Evolutionary conservation across 371 early-diverging fungal genomes (phyloP), one percentile per base, ranked within the genome.

Genomic region (Dinochytrium kinnereticum): DNA sequence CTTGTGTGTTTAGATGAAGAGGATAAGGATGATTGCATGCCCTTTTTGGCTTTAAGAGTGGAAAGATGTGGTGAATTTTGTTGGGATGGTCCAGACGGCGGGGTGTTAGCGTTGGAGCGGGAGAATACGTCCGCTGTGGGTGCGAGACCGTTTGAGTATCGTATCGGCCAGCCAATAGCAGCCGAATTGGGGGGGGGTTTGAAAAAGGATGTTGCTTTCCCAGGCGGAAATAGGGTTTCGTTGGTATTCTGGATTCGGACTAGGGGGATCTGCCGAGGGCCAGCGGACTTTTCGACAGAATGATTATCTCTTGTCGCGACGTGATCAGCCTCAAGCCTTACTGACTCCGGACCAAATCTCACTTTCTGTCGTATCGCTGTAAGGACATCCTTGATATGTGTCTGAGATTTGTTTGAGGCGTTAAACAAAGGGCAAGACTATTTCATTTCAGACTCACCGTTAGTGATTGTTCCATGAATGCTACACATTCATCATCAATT

Each of bases 381-480:
- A 24, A 75, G 17, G 21, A 75, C 61, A 55, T 75, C 76, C 37
- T 75, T 75, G 26, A 75, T 31, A 44, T 75, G 66, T 1, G 71
- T 75, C 76, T 75, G n/a, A 7, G 24, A 10, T 34, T 3, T 51
- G 21, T 39, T 39, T 13, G 31, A 21, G 34, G 13, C n/a, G 50
- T 5, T 24, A 28, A 0, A 24, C n/a, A 0, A 40, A 0, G 3
- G 2, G 17, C 7, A 13, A 28, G 49, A 24, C 34, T 15, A 17
- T 53, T 39, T 17, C 24, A 26, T 53, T 19, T 24, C n/a, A 7
- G 21, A 17, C 24, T 26, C 68, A 75, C 76, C 17, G 68, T 21
- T 30, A 75, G 44, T 31, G 76, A 71, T 67, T 75, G 76, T 40
- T 75, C 76, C 70, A 75, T 70, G 59, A 68, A 75, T 17, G 68